Conservation (phyloP, 139 green algal genomes). For the Prasinococcaceae sp. region DNA sequence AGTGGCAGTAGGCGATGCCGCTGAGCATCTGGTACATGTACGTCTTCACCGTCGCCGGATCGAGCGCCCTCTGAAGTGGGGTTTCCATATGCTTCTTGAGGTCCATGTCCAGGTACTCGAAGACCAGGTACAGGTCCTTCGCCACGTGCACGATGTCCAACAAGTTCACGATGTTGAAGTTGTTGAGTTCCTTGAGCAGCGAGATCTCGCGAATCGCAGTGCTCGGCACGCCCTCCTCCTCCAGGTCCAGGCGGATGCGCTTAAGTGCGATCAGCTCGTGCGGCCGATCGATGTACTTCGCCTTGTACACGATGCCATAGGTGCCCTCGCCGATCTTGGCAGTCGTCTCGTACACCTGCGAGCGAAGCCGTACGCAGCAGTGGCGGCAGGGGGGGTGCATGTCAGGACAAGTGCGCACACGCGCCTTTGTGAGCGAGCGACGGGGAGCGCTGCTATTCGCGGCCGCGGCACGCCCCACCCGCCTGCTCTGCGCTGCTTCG, state of each 20-base stretch:
- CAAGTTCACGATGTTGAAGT: slow-evolving; percentile 41
- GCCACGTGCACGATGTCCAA: slow-evolving; percentile 80
- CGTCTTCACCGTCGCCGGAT: slow-evolving; percentile 62
- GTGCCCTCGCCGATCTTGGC: slow-evolving; percentile 90
- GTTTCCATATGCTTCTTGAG: slow-evolving; percentile 97
- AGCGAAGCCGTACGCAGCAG: no score
- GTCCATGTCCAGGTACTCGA: slow-evolving; percentile 95
- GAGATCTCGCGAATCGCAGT: slow-evolving; percentile 73
- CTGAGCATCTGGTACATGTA: slow-evolving; percentile 93
- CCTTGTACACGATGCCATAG: slow-evolving; percentile 93
- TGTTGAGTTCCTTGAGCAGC: slow-evolving; percentile 67
- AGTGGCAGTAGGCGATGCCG: slow-evolving; percentile 82
- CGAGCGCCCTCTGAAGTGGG: no score
- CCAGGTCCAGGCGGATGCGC: slow-evolving; percentile 71
- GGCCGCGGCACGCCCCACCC: no score
- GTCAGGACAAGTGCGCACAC: no score
- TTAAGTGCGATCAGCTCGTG: slow-evolving; percentile 76
- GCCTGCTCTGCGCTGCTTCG: no score
- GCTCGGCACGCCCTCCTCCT: slow-evolving; percentile 64
- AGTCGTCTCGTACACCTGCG: slow-evolving; percentile 81
- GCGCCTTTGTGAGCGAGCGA: no score
- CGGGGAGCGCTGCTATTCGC: no score
- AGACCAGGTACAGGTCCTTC: slow-evolving; percentile 82
- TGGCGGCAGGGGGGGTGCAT: no score
- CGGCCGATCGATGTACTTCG: slow-evolving; percentile 39